Conservation (phyloP, 768 basidiomycete species). For the Phylloporus arenicola region DNA sequence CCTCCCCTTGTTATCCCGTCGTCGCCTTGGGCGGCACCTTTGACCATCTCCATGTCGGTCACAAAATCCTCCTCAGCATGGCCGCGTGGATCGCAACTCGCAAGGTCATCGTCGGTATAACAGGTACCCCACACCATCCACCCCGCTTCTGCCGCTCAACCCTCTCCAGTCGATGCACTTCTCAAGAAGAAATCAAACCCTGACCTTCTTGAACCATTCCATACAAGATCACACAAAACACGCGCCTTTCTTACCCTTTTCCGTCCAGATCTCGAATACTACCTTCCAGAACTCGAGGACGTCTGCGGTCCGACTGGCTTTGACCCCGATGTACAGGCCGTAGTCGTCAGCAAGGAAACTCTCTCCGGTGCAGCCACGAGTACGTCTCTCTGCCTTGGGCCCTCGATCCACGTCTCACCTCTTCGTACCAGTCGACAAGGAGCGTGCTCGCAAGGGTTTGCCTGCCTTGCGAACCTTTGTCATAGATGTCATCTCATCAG, state of each 20-base stretch:
- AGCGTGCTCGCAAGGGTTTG: conserved; percentile 51
- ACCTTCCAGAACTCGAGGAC: conserved; percentile 73
- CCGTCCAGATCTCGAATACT: conserved; percentile 56
- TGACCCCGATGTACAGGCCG: conserved; percentile 84
- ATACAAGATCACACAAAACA: conserved; percentile 50
- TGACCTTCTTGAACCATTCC: conserved; percentile 60
- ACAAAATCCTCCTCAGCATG: conserved; percentile 95
- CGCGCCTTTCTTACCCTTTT: conserved; percentile 68
- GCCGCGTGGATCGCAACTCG: conserved; percentile 71
- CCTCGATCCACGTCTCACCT: neutral
- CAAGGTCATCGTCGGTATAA: conserved; percentile 88
- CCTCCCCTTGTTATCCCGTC: conserved; percentile 45
- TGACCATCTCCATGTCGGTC: conserved; percentile 95
- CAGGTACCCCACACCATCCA: conserved; percentile 44
- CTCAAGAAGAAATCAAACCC: conserved; percentile 67
- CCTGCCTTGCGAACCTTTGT: conserved; percentile 62
- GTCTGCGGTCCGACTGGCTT: conserved; percentile 88
- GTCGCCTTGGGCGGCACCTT: conserved; percentile 94
- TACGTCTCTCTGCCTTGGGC: conserved; percentile 28
- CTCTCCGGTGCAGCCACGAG: conserved; percentile 66
- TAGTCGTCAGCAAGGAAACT: conserved; percentile 92
- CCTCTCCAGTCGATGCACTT: conserved; percentile 56
- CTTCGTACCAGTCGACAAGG: conserved; percentile 50
- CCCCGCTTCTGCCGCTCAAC: conserved; percentile 8
- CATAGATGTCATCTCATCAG: conserved; percentile 86